Base-by-base conservation (phyloP, 2,329 filamentous ascomycete genomes). In the Huntiella bhutanensis region DNA sequence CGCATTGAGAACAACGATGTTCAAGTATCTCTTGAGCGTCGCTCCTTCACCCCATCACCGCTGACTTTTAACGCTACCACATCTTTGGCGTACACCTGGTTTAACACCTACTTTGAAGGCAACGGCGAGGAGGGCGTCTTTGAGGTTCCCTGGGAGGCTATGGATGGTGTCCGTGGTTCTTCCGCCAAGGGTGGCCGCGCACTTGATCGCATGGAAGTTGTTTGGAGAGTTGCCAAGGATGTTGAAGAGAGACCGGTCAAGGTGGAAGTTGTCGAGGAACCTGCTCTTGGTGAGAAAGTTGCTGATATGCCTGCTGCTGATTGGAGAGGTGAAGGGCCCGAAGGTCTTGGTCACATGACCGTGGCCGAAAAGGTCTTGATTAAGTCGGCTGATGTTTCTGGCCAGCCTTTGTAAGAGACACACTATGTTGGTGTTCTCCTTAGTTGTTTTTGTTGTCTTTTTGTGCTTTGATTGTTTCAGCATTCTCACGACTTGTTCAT, bases 111-210 rank as follows among this genome's bases (percentile, higher is more conserved):
- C 61, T 96, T 96, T 55, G 91, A 96, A 62, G 86, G 87, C 39
- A 41, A 50, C 37, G 48, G 45, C 42, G 70, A 78, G 38, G 82
- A 71, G 7, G 88, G 73, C 8, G 64, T 75, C 3, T 76, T 76
- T 43, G 61, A 64, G 49, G 70, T 76, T 22, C 68, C 69, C 1
- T 76, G 73, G 73, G 71, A 75, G 35, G 66, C 68, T 46, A 82
- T 98, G 75, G 91, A 98, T 54, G 91, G 91, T 3, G 87, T 98
- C 60, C 95, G 95, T 59, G 91, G 91, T 1, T 87, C 81, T 4
- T 76, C 70, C 16, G 72, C 78, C 32, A 93, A 93, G 59, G 91
- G 91, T 0, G 80, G 80, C 1, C 70, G 79, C 38, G 84, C 83
- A 0, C 75, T 93, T 6, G 88, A 98, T 57, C 73, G 74, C 36